Evolutionary conservation across 257 asterid species (phyloP), one percentile per base, ranked within the genome.

Genomic region (Solanum virginianum): DNA sequence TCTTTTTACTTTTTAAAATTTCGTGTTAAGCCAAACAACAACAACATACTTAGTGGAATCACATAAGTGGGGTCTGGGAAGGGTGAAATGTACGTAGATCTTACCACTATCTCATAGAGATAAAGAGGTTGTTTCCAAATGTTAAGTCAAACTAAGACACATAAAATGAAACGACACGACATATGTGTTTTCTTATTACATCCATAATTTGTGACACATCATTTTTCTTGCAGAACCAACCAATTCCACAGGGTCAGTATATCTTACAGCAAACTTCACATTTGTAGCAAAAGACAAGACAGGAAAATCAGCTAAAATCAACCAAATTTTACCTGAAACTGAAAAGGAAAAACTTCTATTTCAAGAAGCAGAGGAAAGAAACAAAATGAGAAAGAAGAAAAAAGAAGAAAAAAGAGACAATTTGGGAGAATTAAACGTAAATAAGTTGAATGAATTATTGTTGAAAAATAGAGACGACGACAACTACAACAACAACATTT

Each of bases 221-320:
- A 75, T 75, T 60, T 32, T 82, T 82, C 74, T n/a, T 88, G 92
- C 91, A 91, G 95, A 77, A 77, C 1, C 63, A 77, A 12, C 16
- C 16, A 77, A 90, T 86, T 82, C 91, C 41, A 80, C 91, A 63
- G 89, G 90, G n/a, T 84, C 91, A 17, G 88, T 87, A 49, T 95
- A 98, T 86, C 96, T 96, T 55, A 96, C 95, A 17, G 99, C 99
- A 60, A 96, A 93, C 89, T 96, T 96, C 91, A 96, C 97, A 29
- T 96, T 96, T 66, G 98, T 94, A 80, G 98, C 98, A 74, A 98
- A 94, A 81, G 98, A 96, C 86, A 82, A 82, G 63, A 92, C 97
- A 5, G 96, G 96, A 84, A 94, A 94, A 90, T 92, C 98, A 69
- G 95, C 97, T 77, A 79, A 80, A 60, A 92, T 96, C 32, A 94